Conservation (phyloP, 2,329 filamentous ascomycete genomes). For the Graphilbum ipis-grandicollis region DNA sequence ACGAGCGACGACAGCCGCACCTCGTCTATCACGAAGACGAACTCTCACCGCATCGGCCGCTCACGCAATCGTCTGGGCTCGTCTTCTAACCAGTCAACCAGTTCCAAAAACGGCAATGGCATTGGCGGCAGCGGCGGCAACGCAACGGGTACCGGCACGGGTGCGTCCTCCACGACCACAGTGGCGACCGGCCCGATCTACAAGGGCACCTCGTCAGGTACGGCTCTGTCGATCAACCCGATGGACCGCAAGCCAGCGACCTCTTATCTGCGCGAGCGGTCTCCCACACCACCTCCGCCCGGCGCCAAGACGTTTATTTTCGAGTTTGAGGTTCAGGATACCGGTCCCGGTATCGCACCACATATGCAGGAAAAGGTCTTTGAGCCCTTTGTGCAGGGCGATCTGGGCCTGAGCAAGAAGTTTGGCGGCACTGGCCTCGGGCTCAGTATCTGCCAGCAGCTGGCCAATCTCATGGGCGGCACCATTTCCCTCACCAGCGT, state of each 20-base stretch:
- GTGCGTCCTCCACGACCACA: slow-evolving; percentile 9
- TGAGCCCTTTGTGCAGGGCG: slow-evolving; percentile 89
- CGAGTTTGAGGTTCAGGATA: slow-evolving; percentile 80
- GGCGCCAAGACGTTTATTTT: slow-evolving; percentile 54
- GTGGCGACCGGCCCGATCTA: slow-evolving; percentile 5
- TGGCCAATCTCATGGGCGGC: slow-evolving; percentile 71
- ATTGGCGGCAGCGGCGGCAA: slow-evolving; percentile 8
- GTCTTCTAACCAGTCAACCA: slow-evolving; percentile 31
- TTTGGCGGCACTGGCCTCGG: slow-evolving; percentile 80
- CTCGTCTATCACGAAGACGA: slow-evolving; percentile 31
- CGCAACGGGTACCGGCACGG: too few species aligned
- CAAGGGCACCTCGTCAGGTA: slow-evolving; percentile 22
- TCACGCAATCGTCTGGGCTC: slow-evolving; percentile 27
- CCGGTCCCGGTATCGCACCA: slow-evolving; percentile 68
- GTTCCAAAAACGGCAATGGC: slow-evolving; percentile 17
- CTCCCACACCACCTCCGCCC: slow-evolving; percentile 40
- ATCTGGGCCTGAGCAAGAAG: slow-evolving; percentile 74
- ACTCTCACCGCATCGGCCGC: slow-evolving; percentile 23
- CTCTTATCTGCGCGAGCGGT: slow-evolving; percentile 34
- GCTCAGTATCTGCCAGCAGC: slow-evolving; percentile 74
- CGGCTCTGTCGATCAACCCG: slow-evolving; percentile 45
- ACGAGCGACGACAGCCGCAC: slow-evolving; percentile 26
- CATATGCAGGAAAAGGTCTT: slow-evolving; percentile 71
- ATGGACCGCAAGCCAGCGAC: slow-evolving; percentile 33
- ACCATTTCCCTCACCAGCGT: slow-evolving; percentile 55